phyloP scores from a whole-genome alignment of 257 asterid species.

The Gentiana dahurica region DNA sequence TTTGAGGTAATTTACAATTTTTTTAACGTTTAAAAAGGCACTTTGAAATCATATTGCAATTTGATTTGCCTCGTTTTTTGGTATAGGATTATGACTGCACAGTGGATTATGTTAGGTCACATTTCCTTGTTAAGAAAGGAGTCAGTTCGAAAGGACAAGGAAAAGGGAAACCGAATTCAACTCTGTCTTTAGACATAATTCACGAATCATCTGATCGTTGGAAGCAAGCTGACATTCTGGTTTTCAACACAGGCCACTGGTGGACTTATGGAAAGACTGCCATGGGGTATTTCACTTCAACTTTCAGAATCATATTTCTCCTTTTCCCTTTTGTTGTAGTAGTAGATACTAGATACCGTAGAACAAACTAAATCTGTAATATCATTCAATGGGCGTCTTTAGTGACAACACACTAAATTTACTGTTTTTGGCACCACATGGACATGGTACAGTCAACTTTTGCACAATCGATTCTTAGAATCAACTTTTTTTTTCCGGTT shows the following conservation, averaged over 20 bases:
- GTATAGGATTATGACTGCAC: slow-evolving; percentile 79
- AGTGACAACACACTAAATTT: too few relatives aligned
- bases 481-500: too few relatives aligned
- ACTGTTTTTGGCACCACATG: too few relatives aligned
- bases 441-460: too few relatives aligned
- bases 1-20: slow-evolving; percentile 46
- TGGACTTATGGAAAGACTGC: slow-evolving; percentile 98
- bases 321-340: too few relatives aligned
- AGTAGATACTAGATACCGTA: too few relatives aligned
- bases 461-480: too few relatives aligned
- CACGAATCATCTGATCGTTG: slow-evolving; percentile 79
- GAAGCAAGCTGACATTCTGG: slow-evolving; percentile 86
- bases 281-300: slow-evolving; percentile 47
- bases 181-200: slow-evolving; percentile 75
- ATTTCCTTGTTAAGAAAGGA: slow-evolving; percentile 93
- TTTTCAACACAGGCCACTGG: slow-evolving; percentile 96
- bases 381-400: too few relatives aligned
- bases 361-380: too few relatives aligned
- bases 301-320: too few relatives aligned
- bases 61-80: background rate
- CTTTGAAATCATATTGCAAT: too few relatives aligned
- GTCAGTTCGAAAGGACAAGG: slow-evolving; percentile 48
- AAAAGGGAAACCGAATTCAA: slow-evolving; percentile 68
- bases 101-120: slow-evolving; percentile 78
- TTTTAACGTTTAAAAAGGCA: too few relatives aligned